Conservation (phyloP, 78 protist genomes). For the Chrysochromulina parva region DNA sequence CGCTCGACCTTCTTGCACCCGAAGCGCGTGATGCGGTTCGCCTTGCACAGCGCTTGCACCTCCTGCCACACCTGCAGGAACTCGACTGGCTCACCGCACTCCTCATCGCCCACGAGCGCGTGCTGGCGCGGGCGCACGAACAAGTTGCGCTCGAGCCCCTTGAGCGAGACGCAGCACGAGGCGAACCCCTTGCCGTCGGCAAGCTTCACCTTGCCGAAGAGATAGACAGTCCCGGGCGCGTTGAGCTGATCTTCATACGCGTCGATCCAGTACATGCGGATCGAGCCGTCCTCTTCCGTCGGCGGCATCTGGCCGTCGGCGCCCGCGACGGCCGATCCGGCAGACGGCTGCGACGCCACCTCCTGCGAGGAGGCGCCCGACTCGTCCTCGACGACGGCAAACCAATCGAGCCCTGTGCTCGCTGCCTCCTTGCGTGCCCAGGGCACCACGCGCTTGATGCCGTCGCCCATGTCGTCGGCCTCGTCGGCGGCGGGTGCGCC, state of each 20-base stretch:
- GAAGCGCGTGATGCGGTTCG: background rate
- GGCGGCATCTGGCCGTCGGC: background rate
- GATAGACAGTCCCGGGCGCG: constrained; percentile 23
- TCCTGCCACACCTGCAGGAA: constrained; percentile 29
- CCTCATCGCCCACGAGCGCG: too few species aligned
- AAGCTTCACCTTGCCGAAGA: constrained; percentile 59
- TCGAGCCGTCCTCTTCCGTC: constrained; percentile 21
- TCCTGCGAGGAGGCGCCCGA: background rate
- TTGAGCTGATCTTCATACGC: constrained; percentile 46
- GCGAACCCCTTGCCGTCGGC: background rate
- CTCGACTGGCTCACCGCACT: background rate
- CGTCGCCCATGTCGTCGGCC: background rate
- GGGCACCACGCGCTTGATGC: background rate
- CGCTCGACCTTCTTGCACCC: constrained; percentile 33
- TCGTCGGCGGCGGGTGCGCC: background rate
- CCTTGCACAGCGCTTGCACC: background rate
- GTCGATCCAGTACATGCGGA: constrained; percentile 49
- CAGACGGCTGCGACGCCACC: background rate
- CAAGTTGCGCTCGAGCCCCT: constrained; percentile 37
- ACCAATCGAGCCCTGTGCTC: constrained; percentile 5
- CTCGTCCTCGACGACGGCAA: background rate
- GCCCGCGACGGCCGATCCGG: background rate
- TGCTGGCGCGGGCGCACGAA: constrained; percentile 55
- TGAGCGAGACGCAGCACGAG: constrained; percentile 53
- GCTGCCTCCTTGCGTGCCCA: background rate